Evolutionary conservation across 75 land plant species (phyloP).

Genomic region (Picea glauca): DNA sequence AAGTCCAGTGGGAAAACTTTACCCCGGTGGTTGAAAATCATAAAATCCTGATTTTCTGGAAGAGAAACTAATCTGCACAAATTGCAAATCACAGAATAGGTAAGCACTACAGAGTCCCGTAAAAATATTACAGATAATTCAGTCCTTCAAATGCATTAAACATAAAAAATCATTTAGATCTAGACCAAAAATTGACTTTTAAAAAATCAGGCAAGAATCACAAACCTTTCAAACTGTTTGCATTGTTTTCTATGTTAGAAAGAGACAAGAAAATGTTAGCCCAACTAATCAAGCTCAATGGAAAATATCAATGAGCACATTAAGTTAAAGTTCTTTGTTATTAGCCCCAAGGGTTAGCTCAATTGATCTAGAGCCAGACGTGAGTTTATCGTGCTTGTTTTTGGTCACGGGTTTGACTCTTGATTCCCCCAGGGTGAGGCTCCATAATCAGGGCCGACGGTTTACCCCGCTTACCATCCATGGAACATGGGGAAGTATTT

Average conservation of each 20-base stretch:
- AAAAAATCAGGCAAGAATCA: neutral
- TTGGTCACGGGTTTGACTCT: too few relatives aligned
- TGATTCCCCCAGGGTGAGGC: too few relatives aligned
- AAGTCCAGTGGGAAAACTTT: conserved; percentile 38
- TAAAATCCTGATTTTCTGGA: conserved; percentile 75
- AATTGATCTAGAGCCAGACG: too few relatives aligned
- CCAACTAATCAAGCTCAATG: neutral
- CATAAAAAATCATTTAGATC: neutral
- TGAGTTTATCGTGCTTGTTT: too few relatives aligned
- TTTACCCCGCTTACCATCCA: too few relatives aligned
- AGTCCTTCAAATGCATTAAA: neutral
- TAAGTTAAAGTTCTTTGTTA: neutral
- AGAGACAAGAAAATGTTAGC: neutral
- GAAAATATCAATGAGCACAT: conserved; percentile 1
- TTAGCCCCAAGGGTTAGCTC: too few relatives aligned
- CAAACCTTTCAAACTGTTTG: neutral
- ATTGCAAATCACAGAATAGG: neutral
- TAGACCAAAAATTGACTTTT: neutral
- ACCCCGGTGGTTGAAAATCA: conserved; percentile 95
- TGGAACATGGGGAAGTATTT: too few relatives aligned
- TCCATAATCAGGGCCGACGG: too few relatives aligned
- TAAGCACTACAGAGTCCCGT: neutral
- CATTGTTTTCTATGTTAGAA: neutral
- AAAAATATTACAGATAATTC: neutral
- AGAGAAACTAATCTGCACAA: conserved; percentile 53